Evolutionary conservation across 768 basidiomycete species (phyloP), one percentile per base, ranked within the genome.

Genomic region (Kondoa malvinella): DNA sequence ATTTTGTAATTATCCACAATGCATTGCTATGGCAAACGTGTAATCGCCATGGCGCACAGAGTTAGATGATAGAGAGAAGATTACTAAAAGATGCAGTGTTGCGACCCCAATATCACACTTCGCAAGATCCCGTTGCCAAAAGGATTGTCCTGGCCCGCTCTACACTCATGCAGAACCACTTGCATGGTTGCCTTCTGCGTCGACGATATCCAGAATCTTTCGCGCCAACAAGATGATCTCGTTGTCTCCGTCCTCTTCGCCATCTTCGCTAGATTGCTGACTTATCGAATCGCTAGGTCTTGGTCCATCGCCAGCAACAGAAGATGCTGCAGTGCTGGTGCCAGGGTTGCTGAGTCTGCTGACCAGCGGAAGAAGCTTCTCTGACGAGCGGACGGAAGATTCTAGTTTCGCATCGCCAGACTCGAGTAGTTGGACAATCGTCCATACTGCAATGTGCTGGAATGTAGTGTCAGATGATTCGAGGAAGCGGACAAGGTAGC

Each of bases 361-460:
- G 71, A 97, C 92, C 66, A 88, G 88, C 25, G 91, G 86, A 58
- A 89, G 83, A 69, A 97, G 81, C 66, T 89, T 80, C 67, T 79
- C 82, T 2, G 94, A 96, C 66, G 79, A 83, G 67, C 90, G 89
- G 77, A 97, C 91, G 79, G 88, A 92, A 78, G 84, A 87, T 69
- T 87, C 87, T 56, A 97, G 80, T 75, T 89, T 86, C 25, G 88
- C 87, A 77, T 97, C 89, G 70, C 89, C 88, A n/a, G 94, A 94
- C 76, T 99, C 95, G 30, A 99, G 81, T 26, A 99, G 79, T 76
- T 99, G 95, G 29, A 96, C 92, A 72, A 97, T 92, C 0, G 95
- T 96, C 95, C 95, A 99, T 57, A 99, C 92, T 34, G 95, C 95
- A 71, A 97, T 99, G 76, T 99, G 95, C 77, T 96, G 92, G 86